These are phyloP conservation scores for Kazachstania viticola DNA, from an alignment of 805 yeast genomes.

Conservation along the genomic window DNA sequence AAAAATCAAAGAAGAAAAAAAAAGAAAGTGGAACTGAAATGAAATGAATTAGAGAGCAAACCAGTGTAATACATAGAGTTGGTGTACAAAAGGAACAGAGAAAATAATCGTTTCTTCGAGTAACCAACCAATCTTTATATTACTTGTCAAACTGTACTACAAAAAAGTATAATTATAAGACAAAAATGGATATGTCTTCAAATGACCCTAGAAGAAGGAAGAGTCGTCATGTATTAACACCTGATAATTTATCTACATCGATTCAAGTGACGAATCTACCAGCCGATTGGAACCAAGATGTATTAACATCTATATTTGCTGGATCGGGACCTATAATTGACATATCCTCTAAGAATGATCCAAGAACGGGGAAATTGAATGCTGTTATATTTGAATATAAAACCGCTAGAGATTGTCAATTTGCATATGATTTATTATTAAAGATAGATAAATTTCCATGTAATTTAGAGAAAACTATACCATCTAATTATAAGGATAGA, in stretches of 20 bases:
- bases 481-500: constrained; percentile 12
- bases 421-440: constrained; percentile 17
- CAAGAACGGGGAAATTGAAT: constrained; percentile 38
- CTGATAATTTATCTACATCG: constrained; percentile 21
- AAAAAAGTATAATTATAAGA: no score
- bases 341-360: constrained; percentile 29
- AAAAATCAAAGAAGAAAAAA: no score
- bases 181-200: constrained; percentile 3
- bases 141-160: no score
- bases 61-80: no score
- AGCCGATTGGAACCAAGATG: constrained; percentile 57
- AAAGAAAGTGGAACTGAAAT: no score
- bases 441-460: constrained; percentile 23
- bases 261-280: constrained; percentile 39
- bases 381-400: constrained; percentile 16
- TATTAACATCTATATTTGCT: constrained; percentile 51
- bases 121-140: no score
- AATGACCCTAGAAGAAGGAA: constrained; percentile 26
- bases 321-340: constrained; percentile 66
- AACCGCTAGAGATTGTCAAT: constrained; percentile 17
- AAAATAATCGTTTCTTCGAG: no score
- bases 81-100: no score
- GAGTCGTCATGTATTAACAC: constrained; percentile 24
- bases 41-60: no score
- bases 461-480: constrained; percentile 17